Evolutionary conservation across 768 basidiomycete genomes (phyloP), one percentile per base, ranked within the genome.

Genomic region (Coprinopsis strossmayeri): DNA sequence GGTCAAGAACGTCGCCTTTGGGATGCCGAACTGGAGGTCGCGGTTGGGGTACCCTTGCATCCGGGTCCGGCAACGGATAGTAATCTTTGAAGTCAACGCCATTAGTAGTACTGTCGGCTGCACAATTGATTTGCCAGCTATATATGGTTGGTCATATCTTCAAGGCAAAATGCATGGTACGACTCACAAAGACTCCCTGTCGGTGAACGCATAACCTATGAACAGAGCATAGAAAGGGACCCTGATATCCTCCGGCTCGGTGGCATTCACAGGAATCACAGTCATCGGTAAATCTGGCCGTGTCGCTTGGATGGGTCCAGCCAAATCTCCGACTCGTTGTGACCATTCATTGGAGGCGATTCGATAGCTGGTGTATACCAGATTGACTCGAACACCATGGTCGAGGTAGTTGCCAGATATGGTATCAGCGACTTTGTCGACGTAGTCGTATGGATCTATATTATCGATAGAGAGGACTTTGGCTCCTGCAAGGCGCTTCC

Each of bases 391-490:
- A 37, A 83, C 69, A 25, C 77, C 77, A 53, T 81, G 79, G 57
- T 82, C 79, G 41, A 84, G 65, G 59, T 74, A 83, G 54, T 82
- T 81, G 2, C 82, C 80, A 3, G 77, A 76, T n/a, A 78, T 72
- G 2, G 76, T 81, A 32, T 61, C 61, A 1, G 82, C 81, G 41
- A 83, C 74, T 21, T 67, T 59, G 57, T 81, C 76, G 37, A 79
- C 73, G 54, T 82, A 83, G 30, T 61, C 65, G 53, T 73, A 81
- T 9, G 81, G 68, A 46, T 73, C 67, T 52, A 69, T 57, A 25
- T 78, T 81, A 48, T 76, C 74, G 49, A 84, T 82, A 28, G 66
- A 55, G 20, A 81, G 56, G 7, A 85, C 71, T 45, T 68, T 67
- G 12, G 82, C 81, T 7, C 81, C 82, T 23, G 79, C 80, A 25